Evolutionary conservation across 2,329 filamentous ascomycete genomes (phyloP).

Genomic region (Onygenales sp.): DNA sequence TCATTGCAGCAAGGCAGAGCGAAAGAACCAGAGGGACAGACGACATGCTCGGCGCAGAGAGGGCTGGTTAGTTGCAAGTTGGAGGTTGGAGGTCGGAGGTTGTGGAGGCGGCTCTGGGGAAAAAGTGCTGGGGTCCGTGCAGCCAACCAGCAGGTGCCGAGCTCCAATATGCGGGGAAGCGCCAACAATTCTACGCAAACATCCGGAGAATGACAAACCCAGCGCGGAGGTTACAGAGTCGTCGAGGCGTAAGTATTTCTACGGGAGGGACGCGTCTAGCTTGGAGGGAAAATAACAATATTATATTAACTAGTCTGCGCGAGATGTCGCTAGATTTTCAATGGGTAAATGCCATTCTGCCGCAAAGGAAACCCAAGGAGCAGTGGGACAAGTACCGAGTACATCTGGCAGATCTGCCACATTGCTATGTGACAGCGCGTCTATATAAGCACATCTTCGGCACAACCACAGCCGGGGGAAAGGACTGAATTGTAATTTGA

Average conservation of each 20-base stretch:
- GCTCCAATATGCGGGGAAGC: neutral
- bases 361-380: slow-evolving; percentile 13
- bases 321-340: slow-evolving; percentile 34
- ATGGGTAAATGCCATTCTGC: slow-evolving; percentile 33
- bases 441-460: slow-evolving; percentile 96
- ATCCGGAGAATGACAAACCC: no score
- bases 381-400: slow-evolving; percentile 34
- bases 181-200: no score
- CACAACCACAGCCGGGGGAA: slow-evolving; percentile 79
- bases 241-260: no score
- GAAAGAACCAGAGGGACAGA: no score
- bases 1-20: no score
- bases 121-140: neutral
- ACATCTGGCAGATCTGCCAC: slow-evolving; percentile 27
- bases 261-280: no score
- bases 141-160: neutral
- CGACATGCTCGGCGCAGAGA: no score
- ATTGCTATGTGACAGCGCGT: slow-evolving; percentile 10
- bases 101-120: neutral
- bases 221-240: no score
- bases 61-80: neutral
- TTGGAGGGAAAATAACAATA: no score
- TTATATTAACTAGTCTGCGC: neutral
- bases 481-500: slow-evolving; percentile 94
- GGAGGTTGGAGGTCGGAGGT: neutral